Evolutionary conservation across 2,329 filamentous ascomycete species (phyloP).

Genomic region (Colletotrichum sojae): DNA sequence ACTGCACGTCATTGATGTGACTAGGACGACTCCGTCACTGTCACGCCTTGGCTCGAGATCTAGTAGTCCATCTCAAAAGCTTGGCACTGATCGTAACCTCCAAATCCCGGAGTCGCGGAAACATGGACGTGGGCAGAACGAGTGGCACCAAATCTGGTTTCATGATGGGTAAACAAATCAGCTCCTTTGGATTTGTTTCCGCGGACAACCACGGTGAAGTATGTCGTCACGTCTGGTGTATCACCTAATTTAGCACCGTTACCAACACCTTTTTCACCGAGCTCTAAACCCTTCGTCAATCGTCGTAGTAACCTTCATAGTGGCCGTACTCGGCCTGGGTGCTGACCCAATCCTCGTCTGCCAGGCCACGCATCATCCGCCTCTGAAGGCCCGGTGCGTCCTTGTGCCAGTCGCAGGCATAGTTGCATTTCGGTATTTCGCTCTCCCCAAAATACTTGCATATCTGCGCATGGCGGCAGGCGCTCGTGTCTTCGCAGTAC

Average conservation of each 20-base stretch:
- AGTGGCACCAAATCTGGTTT: no score
- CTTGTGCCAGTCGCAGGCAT: conserved; percentile 85
- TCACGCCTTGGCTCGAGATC: no score
- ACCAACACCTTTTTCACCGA: neutral
- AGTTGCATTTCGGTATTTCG: conserved; percentile 73
- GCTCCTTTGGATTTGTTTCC: neutral
- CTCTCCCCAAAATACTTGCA: conserved; percentile 83
- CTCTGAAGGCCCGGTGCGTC: conserved; percentile 70
- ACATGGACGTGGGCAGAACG: no score
- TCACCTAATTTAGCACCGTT: neutral
- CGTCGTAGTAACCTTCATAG: conserved; percentile 70
- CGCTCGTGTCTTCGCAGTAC: conserved; percentile 84
- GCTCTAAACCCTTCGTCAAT: conserved; percentile 44
- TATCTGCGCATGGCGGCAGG: conserved; percentile 83
- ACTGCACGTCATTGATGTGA: no score
- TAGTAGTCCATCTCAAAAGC: no score
- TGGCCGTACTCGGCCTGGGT: conserved; percentile 72
- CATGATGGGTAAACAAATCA: no score
- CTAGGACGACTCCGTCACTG: no score
- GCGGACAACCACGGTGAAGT: neutral
- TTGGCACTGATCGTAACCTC: no score
- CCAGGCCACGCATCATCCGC: conserved; percentile 69
- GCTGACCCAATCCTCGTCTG: conserved; percentile 74
- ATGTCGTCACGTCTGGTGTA: neutral
- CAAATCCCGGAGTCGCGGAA: no score